A percentile compares a stretch with the other conserved stretches of the same genome.
Conservation (phyloP, 768 basidiomycete genomes). For the Tylopilus felleus region DNA sequence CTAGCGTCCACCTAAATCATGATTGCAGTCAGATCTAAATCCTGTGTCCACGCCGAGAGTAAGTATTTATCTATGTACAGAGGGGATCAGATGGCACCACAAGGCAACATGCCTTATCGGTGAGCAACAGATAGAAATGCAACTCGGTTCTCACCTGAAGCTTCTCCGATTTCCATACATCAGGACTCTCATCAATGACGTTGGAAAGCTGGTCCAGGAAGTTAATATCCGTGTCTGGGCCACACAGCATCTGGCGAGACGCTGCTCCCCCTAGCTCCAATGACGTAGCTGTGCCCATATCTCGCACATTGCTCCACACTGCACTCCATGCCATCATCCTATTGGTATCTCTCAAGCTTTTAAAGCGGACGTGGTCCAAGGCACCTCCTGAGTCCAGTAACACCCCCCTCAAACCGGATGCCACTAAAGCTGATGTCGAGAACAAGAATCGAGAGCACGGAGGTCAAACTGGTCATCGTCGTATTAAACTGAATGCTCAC, state of each 20-base stretch:
- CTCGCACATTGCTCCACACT: constrained; percentile 14
- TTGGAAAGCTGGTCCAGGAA: constrained; percentile 5
- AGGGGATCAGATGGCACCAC: neutral
- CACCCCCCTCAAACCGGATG: neutral
- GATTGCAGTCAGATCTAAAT: neutral
- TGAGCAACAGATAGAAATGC: neutral
- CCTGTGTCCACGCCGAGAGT: neutral
- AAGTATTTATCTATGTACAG: neutral
- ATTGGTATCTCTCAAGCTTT: constrained; percentile 3
- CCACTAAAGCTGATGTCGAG: constrained; percentile 1
- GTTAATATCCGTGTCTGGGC: constrained; percentile 7
- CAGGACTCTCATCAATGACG: constrained; percentile 4
- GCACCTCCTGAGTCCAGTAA: neutral
- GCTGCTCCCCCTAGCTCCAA: constrained; percentile 12
- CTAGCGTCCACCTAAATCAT: too few relatives aligned
- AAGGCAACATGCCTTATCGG: neutral
- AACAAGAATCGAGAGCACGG: constrained; percentile 25
- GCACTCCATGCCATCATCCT: constrained; percentile 13
- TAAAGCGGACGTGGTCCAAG: constrained; percentile 15
- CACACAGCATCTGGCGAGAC: neutral
- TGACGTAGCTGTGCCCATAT: constrained; percentile 18
- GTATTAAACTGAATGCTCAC: neutral
- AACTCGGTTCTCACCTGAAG: neutral
- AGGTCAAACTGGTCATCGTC: constrained; percentile 12
- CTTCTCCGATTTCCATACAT: neutral